Evolutionary conservation across 164 flowering plant genomes (phyloP), one percentile per base, ranked within the genome.

Genomic region (Magnolia sinica): DNA sequence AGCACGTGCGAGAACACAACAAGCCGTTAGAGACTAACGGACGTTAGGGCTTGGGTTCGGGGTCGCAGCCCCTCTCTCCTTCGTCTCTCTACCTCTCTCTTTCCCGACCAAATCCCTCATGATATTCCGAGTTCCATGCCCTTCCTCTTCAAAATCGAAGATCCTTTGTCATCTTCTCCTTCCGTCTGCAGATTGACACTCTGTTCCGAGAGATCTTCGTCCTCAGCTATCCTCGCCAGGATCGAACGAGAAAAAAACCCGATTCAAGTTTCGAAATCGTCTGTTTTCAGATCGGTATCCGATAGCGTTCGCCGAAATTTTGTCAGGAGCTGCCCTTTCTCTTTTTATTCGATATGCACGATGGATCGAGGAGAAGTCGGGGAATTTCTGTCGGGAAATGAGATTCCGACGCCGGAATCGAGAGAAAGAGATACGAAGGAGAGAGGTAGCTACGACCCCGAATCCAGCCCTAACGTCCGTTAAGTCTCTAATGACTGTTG

Each of bases 201-300:
- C 45, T 3, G 45, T 37, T 37, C 45, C 5, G 45, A 37, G 45
- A 37, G 4, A 7, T 50, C 79, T 31, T 76, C 79, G 63, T 88
- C 89, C 78, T 87, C 91, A 18, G 81, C 85, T 27, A 87, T 85
- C 20, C 49, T 83, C 58, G 79, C 74, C 10, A 90, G 76, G 23
- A 83, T 81, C 65, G 88, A 82, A 4, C 45, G 78, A 23, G 82
- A 83, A 69, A 1, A 87, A 81, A 2, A 50, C 37, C 7, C 81
- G 64, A 8, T 10, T 74, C 63, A 76, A 65, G 45, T 55, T 23
- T 24, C 51, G 64, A 23, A 3, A 19, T 37, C 61, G 73, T 45
- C 72, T 65, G 71, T 74, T 52, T 19, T 31, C 79, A 37, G 88
- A 68, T 86, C 87, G 45, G 73, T 51, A 10, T 87, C 88, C 68